A percentile compares a stretch with the other conserved stretches of the same genome.
These are phyloP conservation scores for Papiliotrema laurentii DNA, from an alignment of 1,284 basidiomycete species.

Conservation along the genomic window DNA sequence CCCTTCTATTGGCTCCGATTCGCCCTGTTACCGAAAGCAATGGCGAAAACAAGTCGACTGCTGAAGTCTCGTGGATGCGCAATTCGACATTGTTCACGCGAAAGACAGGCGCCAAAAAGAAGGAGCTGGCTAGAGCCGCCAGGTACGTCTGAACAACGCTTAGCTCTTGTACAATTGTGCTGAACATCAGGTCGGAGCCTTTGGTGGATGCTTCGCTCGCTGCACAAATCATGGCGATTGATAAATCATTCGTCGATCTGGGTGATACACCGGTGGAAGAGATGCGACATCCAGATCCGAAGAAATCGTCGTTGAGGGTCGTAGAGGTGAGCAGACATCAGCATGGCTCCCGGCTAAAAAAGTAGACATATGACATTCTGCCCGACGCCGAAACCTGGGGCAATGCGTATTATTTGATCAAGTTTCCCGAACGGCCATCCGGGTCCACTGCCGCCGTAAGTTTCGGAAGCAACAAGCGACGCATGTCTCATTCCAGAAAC, in stretches of 20 bases:
- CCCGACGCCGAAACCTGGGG: constrained; percentile 85
- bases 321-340: constrained; percentile 55
- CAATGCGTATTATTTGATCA: constrained; percentile 81
- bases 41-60: constrained; percentile 15
- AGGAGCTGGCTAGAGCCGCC: constrained; percentile 8
- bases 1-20: constrained; percentile 32
- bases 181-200: constrained; percentile 9
- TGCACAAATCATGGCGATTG: constrained; percentile 76
- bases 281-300: constrained; percentile 61
- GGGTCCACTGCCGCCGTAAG: constrained; percentile 63
- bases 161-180: neutral
- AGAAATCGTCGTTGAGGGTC: constrained; percentile 68
- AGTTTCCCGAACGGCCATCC: constrained; percentile 75
- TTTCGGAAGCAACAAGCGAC: constrained; percentile 45
- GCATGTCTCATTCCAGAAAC: constrained; percentile 51
- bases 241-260: constrained; percentile 68
- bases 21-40: constrained; percentile 14
- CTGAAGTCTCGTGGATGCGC: constrained; percentile 78
- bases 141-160: neutral
- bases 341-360: neutral
- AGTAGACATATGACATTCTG: constrained; percentile 65
- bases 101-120: constrained; percentile 22
- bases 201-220: constrained; percentile 68
- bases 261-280: constrained; percentile 56
- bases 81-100: constrained; percentile 80